These are phyloP conservation scores for Fraxinus floribunda DNA, from an alignment of 305 asterid genomes.

Conservation along the genomic window DNA sequence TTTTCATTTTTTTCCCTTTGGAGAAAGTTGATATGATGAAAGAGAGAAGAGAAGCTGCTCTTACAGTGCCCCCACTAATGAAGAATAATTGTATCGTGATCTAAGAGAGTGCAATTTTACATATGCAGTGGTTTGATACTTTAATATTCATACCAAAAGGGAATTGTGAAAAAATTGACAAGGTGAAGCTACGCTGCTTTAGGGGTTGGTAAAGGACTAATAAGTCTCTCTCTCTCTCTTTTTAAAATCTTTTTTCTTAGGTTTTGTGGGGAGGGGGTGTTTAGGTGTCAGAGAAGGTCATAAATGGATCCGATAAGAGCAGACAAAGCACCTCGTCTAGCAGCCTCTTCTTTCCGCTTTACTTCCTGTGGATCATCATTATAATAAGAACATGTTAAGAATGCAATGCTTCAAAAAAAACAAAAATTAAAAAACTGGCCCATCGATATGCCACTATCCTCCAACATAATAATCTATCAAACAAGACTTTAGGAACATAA, in stretches of 20 bases:
- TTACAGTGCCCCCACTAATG: not conserved
- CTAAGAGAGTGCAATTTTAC: not conserved
- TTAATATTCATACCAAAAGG: not conserved
- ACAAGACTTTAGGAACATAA: conserved; percentile 2
- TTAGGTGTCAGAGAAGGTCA: not conserved
- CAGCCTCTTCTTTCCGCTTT: conserved; percentile 85
- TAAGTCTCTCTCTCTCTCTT: not conserved
- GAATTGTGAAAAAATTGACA: not conserved
- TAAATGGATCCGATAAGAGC: conserved; percentile 10
- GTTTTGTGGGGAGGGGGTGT: not conserved
- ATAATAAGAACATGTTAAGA: conserved; percentile 10
- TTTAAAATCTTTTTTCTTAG: not conserved
- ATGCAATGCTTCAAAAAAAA: not conserved
- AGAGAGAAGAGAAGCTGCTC: not conserved
- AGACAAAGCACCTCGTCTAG: conserved; percentile 65
- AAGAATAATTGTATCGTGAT: not conserved
- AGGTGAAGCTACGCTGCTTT: not conserved
- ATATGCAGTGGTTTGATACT: not conserved
- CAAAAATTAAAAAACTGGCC: conserved; percentile 3
- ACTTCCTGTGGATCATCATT: conserved; percentile 58
- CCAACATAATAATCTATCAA: conserved; percentile 1
- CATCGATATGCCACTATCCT: not conserved
- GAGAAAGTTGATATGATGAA: not conserved
- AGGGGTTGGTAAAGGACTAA: not conserved
- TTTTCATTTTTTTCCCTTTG: not conserved